These are phyloP conservation scores for Cephaloascus fragrans DNA, from an alignment of 805 yeast species.

Conservation along the genomic window DNA sequence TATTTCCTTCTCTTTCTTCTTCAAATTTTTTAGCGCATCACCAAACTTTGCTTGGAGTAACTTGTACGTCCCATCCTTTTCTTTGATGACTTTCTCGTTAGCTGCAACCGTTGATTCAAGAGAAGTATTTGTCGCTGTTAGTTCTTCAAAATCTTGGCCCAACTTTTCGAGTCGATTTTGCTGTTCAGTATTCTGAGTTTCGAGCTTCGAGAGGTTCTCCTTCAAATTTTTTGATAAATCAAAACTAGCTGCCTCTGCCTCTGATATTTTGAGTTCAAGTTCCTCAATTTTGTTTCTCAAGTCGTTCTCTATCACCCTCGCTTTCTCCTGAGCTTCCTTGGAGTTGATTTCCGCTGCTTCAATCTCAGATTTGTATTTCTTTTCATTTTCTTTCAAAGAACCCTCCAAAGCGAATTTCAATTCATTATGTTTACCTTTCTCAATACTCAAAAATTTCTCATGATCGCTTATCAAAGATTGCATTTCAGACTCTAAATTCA, in stretches of 20 bases:
- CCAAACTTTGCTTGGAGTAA: no score
- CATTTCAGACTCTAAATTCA: constrained; percentile 1
- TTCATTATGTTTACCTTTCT: not conserved
- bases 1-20: constrained; percentile 1
- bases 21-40: constrained; percentile 3
- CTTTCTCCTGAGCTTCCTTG: constrained; percentile 4
- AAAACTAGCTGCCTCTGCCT: not conserved
- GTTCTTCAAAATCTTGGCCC: not conserved
- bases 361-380: constrained; percentile 12
- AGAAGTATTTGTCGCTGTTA: not conserved
- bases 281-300: not conserved
- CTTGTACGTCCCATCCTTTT: not conserved
- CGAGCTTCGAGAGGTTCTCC: not conserved
- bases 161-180: not conserved
- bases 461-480: constrained; percentile 6
- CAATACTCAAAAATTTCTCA: constrained; percentile 1
- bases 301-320: not conserved
- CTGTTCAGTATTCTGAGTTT: not conserved
- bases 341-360: constrained; percentile 16
- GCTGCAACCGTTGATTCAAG: not conserved
- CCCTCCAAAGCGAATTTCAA: not conserved
- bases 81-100: not conserved
- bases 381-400: constrained; percentile 2
- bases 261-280: not conserved
- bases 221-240: no score